Conservation (phyloP, 164 flowering plant species). For the Liquidambar formosana region DNA sequence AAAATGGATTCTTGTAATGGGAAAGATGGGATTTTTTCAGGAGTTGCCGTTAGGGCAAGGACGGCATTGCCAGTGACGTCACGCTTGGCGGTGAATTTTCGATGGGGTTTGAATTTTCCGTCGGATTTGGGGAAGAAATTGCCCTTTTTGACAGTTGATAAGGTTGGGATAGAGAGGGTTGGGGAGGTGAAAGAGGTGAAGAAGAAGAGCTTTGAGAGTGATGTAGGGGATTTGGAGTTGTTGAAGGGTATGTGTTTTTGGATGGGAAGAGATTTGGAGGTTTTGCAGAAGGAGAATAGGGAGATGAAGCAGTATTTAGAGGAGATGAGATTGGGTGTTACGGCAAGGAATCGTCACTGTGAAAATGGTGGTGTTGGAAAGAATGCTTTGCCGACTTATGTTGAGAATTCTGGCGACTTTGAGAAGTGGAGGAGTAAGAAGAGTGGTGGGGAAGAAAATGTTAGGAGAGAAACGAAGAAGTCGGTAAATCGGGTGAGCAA, state of each 20-base stretch:
- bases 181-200: conserved; percentile 38
- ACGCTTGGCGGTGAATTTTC: conserved; percentile 34
- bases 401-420: conserved; percentile 32
- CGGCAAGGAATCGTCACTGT: conserved; percentile 7
- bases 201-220: conserved; percentile 8
- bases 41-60: conserved; percentile 49
- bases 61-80: conserved; percentile 60
- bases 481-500: conserved; percentile 27
- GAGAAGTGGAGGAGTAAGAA: conserved; percentile 55
- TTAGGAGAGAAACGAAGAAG: conserved; percentile 36
- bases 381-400: conserved; percentile 10
- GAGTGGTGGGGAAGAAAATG: conserved; percentile 35
- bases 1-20: conserved; percentile 17
- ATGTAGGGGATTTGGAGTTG: conserved; percentile 39
- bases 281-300: conserved; percentile 56
- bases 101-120: conserved; percentile 73
- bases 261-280: conserved; percentile 79
- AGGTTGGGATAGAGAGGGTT: conserved; percentile 68
- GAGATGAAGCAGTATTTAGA: conserved; percentile 52
- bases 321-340: conserved; percentile 33
- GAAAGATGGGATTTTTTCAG: conserved; percentile 44
- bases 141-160: conserved; percentile 70
- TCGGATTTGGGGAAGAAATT: conserved; percentile 28
- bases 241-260: conserved; percentile 61
- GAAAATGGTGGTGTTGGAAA: conserved; percentile 23